Conservation (phyloP, 2,329 filamentous ascomycete genomes). For the Neonectria faginata region DNA sequence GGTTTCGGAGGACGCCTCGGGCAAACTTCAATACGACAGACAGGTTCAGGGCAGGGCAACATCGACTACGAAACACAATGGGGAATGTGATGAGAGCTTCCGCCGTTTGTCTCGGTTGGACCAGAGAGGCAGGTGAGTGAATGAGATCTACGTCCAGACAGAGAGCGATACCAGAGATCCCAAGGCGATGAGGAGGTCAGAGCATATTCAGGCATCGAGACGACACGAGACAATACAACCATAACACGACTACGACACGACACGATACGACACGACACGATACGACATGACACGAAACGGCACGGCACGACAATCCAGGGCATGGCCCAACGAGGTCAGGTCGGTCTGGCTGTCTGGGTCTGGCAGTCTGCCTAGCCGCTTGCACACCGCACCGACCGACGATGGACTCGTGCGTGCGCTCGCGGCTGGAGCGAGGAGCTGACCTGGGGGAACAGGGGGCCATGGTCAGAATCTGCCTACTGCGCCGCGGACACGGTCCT, state of each 20-base stretch:
- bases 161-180: slow-evolving; percentile 25
- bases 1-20: background rate
- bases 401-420: slow-evolving; percentile 5
- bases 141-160: slow-evolving; percentile 32
- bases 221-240: slow-evolving; percentile 24
- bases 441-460: slow-evolving; percentile 19
- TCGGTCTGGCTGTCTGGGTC: slow-evolving; percentile 19
- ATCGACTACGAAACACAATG: slow-evolving; percentile 7
- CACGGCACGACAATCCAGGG: slow-evolving; percentile 15
- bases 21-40: background rate
- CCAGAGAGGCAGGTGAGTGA: background rate
- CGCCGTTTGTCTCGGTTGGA: slow-evolving; percentile 37
- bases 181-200: slow-evolving; percentile 4
- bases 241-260: slow-evolving; percentile 30
- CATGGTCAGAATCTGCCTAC: slow-evolving; percentile 7
- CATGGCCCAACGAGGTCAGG: slow-evolving; percentile 27
- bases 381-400: slow-evolving; percentile 12
- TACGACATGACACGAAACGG: slow-evolving; percentile 28
- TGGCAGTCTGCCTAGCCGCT: slow-evolving; percentile 1
- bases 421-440: slow-evolving; percentile 9
- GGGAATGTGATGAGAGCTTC: slow-evolving; percentile 7
- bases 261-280: slow-evolving; percentile 12
- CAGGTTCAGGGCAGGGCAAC: background rate
- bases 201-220: slow-evolving; percentile 11
- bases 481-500: slow-evolving; percentile 23